Evolutionary conservation across 2,329 filamentous ascomycete species (phyloP), one percentile per base, ranked within the genome.

Genomic region (Lizonia empirigonia): DNA sequence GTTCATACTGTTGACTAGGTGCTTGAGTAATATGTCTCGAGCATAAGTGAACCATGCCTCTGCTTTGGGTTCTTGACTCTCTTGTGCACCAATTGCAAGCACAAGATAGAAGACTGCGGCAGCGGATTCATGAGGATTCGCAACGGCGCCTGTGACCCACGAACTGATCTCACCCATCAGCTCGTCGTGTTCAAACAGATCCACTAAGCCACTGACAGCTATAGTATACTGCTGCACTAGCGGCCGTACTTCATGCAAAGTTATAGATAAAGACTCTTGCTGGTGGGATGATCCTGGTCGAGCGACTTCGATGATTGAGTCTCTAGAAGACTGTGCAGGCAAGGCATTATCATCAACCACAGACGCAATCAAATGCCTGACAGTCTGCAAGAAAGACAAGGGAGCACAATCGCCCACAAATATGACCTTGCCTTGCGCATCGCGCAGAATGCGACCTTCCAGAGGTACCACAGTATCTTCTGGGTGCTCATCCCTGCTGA

Each of bases 331-430:
- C 32, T 65, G 64, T 1, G 62, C 50, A 4, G 64, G 45, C 16
- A 62, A 42, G 5, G 55, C 60, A 13, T 64, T 60, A 8, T 63
- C 50, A 24, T 64, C 65, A 7, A 63, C 64, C 33, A 67, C 62
- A 9, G 74, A 73, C 3, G 77, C 76, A 7, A 81, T 76, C 5
- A 82, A 71, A 35, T 80, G 76, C 26, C 79, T 76, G 12, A 82
- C 78, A 45, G 77, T 81, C 58, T 81, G 79, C 27, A 81, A 58
- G 44, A 81, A 81, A 0, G 79, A 81, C 37, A 82, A 65, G 38
- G 78, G 80, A 26, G 79, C 79, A 29, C 78, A 81, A 51, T 82
- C 80, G 12, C 80, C 80, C 22, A 82, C 78, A 56, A 81, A 82
- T 60, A 82, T 80, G 40, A 80, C 76, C 47, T 81, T 81, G 5